Evolutionary conservation across 2,329 filamentous ascomycete genomes (phyloP).

Genomic region (Sporothrix phasma): DNA sequence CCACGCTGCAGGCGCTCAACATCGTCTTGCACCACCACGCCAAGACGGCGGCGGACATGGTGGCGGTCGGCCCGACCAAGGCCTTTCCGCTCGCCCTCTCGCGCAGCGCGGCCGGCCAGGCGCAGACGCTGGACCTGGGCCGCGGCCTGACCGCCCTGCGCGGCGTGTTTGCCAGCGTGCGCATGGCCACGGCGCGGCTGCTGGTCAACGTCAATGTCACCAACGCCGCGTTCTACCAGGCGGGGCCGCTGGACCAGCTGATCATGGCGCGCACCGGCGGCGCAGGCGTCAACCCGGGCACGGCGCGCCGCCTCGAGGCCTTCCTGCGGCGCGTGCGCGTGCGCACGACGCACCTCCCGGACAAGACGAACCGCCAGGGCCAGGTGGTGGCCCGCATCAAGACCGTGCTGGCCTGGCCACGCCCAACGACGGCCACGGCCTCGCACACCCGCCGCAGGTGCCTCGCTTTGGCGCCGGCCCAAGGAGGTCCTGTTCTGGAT

Average conservation of each 20-base stretch:
- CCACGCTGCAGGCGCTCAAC: conserved; percentile 61
- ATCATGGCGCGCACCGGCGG: conserved; percentile 9
- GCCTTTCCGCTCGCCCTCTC: conserved; percentile 22
- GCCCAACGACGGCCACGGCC: conserved; percentile 25
- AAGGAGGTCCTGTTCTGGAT: conserved; percentile 46
- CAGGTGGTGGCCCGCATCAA: conserved; percentile 28
- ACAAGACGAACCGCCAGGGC: conserved; percentile 27
- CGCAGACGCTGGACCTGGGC: conserved; percentile 21
- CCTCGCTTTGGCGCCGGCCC: conserved; percentile 33
- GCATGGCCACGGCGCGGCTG: conserved; percentile 26
- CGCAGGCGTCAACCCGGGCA: neutral
- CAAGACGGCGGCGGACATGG: conserved; percentile 21
- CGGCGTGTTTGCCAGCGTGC: conserved; percentile 29
- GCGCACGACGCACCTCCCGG: conserved; percentile 30
- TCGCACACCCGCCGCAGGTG: conserved; percentile 24
- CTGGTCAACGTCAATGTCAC: conserved; percentile 30
- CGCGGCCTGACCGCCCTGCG: conserved; percentile 24
- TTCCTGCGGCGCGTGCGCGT: conserved; percentile 32
- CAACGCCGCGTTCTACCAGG: conserved; percentile 27
- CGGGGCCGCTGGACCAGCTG: conserved; percentile 20
- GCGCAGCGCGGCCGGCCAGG: too few species aligned
- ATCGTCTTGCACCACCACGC: conserved; percentile 46
- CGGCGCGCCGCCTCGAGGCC: conserved; percentile 21
- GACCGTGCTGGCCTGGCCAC: conserved; percentile 30
- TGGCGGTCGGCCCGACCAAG: conserved; percentile 25